Evolutionary conservation across 1,139 yeast species (phyloP).

Genomic region (Magnusiomyces starmeri): DNA sequence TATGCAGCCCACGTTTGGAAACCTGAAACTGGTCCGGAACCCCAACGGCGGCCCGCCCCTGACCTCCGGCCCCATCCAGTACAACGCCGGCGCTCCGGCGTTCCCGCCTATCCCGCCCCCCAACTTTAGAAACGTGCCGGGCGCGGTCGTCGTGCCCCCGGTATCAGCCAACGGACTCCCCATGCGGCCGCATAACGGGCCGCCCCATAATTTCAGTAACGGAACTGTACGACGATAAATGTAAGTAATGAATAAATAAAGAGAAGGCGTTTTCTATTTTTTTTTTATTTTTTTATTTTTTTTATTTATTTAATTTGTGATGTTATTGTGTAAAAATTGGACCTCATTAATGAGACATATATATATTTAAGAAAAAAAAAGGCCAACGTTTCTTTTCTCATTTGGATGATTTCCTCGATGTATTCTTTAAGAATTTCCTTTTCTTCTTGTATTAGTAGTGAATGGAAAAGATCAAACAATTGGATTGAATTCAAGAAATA

Average conservation of each 20-base stretch:
- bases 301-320: too few species aligned
- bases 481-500: too few species aligned
- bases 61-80: background rate
- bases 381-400: too few species aligned
- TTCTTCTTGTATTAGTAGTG: too few species aligned
- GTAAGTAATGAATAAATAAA: background rate
- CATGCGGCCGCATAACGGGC: background rate
- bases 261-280: background rate
- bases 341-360: too few species aligned
- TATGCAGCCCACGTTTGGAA: background rate
- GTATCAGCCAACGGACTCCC: background rate
- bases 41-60: background rate
- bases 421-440: too few species aligned
- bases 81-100: background rate
- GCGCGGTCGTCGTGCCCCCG: background rate
- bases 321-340: too few species aligned
- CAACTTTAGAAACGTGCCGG: background rate
- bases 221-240: background rate
- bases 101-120: slow-evolving; percentile 5
- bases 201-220: too few species aligned
- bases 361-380: too few species aligned
- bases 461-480: too few species aligned
- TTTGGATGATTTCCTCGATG: too few species aligned
- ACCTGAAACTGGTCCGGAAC: background rate
- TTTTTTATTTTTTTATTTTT: too few species aligned